Conservation (phyloP, 2,329 filamentous ascomycete genomes). For the Alternaria tenuissima region DNA sequence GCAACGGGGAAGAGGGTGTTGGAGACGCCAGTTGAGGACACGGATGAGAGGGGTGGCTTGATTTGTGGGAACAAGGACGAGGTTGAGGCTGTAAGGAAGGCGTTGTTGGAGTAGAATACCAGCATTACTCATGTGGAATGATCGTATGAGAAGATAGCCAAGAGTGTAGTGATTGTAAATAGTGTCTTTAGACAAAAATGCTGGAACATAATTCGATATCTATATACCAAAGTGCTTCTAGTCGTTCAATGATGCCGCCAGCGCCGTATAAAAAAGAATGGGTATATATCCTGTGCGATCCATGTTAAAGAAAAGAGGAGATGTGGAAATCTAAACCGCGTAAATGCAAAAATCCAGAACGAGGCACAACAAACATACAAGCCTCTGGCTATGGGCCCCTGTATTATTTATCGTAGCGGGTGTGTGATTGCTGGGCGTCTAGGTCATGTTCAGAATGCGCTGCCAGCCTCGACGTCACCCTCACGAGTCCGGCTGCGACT, state of each 20-base stretch:
- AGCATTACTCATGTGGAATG: not conserved
- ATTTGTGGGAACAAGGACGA: conserved; percentile 44
- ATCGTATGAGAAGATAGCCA: not conserved
- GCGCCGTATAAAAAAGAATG: not conserved
- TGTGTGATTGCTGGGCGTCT: not conserved
- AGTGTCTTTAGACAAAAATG: not conserved
- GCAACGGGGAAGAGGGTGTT: conserved; percentile 35
- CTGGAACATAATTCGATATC: not conserved
- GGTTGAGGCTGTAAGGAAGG: conserved; percentile 31
- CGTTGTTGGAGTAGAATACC: not conserved
- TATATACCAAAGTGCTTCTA: not conserved
- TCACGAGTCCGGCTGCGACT: conserved; percentile 8
- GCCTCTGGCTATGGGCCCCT: not conserved
- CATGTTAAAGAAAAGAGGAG: not conserved
- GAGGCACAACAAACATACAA: not conserved
- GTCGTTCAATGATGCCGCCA: not conserved
- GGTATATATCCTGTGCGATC: not conserved
- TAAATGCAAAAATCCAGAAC: not conserved
- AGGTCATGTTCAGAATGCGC: not conserved
- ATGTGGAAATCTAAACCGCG: not conserved
- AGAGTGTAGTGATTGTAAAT: not conserved
- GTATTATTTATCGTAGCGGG: not conserved
- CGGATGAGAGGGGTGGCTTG: conserved; percentile 44
- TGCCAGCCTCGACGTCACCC: conserved; percentile 14
- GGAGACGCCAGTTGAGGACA: conserved; percentile 30